Conservation (phyloP, 805 yeast species). For the Candida glaebosa region DNA sequence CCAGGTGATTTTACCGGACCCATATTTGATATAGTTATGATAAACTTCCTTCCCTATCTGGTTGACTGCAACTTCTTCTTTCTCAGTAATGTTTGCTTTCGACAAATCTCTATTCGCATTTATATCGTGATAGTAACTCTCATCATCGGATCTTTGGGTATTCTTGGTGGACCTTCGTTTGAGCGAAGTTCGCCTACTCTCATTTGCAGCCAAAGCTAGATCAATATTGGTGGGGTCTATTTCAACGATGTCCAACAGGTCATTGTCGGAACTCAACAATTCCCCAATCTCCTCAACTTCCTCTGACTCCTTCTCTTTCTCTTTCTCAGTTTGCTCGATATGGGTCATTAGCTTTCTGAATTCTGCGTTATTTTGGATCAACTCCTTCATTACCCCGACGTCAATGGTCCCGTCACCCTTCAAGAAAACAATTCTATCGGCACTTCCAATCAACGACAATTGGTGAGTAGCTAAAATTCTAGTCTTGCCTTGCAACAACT, state of each 20-base stretch:
- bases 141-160: neutral
- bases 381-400: constrained; percentile 32
- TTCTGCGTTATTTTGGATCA: constrained; percentile 33
- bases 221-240: neutral
- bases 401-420: constrained; percentile 42
- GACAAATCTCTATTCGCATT: constrained; percentile 9
- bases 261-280: neutral
- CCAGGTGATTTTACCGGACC: constrained; percentile 35
- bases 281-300: neutral
- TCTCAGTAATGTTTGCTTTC: constrained; percentile 23
- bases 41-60: constrained; percentile 39
- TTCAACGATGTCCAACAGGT: neutral
- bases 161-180: neutral
- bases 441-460: constrained; percentile 34
- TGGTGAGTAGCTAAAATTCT: constrained; percentile 43
- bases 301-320: neutral
- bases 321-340: neutral
- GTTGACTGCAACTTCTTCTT: constrained; percentile 58
- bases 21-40: constrained; percentile 31
- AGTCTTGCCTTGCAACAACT: constrained; percentile 30
- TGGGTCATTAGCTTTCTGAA: constrained; percentile 42
- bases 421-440: constrained; percentile 36
- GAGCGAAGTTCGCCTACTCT: neutral
- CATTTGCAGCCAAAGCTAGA: neutral
- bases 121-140: constrained; percentile 7